Conservation (phyloP, 495 filamentous ascomycete species). For the Arthonia radiata region DNA sequence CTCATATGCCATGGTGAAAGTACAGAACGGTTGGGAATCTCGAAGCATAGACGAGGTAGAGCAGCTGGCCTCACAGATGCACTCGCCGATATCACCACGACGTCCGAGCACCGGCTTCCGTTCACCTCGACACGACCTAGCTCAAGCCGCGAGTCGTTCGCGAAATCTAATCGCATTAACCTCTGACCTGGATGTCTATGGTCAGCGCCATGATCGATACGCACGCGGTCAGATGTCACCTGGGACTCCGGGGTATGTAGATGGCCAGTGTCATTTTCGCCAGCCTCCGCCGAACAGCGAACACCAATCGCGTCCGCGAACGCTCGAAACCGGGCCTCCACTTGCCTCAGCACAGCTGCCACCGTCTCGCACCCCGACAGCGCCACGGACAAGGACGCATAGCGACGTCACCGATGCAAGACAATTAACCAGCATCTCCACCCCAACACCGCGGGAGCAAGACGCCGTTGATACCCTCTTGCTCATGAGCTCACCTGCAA, state of each 20-base stretch:
- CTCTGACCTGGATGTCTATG: no score
- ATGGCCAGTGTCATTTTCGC: no score
- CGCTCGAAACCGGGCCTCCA: slow-evolving; percentile 4
- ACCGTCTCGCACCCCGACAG: slow-evolving; percentile 5
- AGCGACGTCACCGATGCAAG: slow-evolving; percentile 7
- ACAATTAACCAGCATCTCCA: slow-evolving; percentile 13
- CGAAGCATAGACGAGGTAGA: slow-evolving; percentile 46
- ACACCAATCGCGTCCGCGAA: no score
- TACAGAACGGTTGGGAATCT: slow-evolving; percentile 63
- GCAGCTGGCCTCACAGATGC: slow-evolving; percentile 27
- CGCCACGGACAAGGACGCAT: slow-evolving; percentile 3
- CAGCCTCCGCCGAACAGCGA: no score
- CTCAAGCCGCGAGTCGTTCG: not conserved
- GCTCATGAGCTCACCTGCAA: slow-evolving; percentile 69
- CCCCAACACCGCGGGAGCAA: slow-evolving; percentile 25
- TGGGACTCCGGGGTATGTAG: no score
- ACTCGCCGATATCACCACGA: slow-evolving; percentile 18
- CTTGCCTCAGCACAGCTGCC: slow-evolving; percentile 2
- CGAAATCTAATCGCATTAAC: no score
- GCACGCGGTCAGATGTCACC: no score
- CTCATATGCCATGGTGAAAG: slow-evolving; percentile 73
- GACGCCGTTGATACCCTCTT: slow-evolving; percentile 72
- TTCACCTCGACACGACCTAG: not conserved
- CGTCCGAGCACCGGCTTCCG: slow-evolving; percentile 1
- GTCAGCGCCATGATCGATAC: no score